phyloP scores from a whole-genome alignment of 345 rosid genomes.

The Theobroma cacao region DNA sequence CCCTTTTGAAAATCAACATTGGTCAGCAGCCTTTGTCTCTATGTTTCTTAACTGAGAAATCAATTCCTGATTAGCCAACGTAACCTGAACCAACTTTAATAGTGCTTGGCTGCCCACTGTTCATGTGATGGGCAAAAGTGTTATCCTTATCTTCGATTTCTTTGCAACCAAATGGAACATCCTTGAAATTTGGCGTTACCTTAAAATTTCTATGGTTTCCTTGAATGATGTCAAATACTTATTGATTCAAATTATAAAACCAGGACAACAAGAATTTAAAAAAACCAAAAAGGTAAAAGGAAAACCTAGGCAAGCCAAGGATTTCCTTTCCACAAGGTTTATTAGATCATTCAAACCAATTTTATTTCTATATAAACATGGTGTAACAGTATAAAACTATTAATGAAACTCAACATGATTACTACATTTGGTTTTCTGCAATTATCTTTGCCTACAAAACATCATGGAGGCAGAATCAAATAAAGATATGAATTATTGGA shows the following conservation, averaged over 20 bases:
- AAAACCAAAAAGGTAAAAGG: too few relatives aligned
- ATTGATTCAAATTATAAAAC: neutral
- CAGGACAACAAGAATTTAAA: neutral
- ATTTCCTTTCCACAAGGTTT: too few relatives aligned
- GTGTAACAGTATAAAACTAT: neutral
- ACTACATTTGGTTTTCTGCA: too few relatives aligned
- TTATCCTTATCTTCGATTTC: neutral
- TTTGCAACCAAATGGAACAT: neutral
- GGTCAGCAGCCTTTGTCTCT: neutral
- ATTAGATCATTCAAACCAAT: too few relatives aligned
- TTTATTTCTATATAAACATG: too few relatives aligned
- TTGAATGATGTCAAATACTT: neutral
- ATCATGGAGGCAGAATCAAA: too few relatives aligned
- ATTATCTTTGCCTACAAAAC: too few relatives aligned
- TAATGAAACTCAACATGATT: neutral
- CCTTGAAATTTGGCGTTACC: neutral
- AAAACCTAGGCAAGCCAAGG: too few relatives aligned
- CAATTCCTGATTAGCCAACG: neutral
- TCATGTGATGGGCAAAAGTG: neutral
- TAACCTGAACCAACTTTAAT: neutral
- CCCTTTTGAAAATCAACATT: neutral
- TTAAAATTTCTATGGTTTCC: neutral
- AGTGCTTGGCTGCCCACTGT: neutral
- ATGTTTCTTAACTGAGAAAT: neutral
- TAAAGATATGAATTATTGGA: too few relatives aligned